Evolutionary conservation across 495 filamentous ascomycete species (phyloP).

Genomic region (Podospora comata): DNA sequence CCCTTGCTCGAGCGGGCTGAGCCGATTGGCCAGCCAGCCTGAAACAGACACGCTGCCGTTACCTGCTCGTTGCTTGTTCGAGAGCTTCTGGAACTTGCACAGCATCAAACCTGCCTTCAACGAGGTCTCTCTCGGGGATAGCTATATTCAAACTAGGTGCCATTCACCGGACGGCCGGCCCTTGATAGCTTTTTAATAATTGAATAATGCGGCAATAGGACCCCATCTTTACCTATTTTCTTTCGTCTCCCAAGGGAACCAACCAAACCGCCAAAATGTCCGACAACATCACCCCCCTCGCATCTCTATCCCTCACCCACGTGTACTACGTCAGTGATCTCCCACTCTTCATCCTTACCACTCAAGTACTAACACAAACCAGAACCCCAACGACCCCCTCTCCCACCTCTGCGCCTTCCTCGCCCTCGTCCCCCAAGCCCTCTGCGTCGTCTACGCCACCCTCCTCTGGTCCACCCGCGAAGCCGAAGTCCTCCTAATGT

Average conservation of each 20-base stretch:
- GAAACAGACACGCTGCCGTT: conserved; percentile 3
- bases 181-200: background rate
- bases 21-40: conserved; percentile 23
- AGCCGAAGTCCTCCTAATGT: conserved; percentile 84
- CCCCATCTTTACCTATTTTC: background rate
- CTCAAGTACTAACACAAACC: conserved; percentile 20
- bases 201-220: background rate
- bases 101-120: background rate
- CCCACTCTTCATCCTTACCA: background rate
- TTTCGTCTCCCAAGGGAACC: background rate
- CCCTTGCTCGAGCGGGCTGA: conserved; percentile 18
- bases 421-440: conserved; percentile 84
- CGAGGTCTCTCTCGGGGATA: background rate
- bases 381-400: conserved; percentile 84
- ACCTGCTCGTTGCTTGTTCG: background rate
- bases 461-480: conserved; percentile 88
- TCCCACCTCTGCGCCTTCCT: conserved; percentile 90
- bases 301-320: conserved; percentile 89
- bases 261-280: conserved; percentile 43
- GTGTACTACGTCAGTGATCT: conserved; percentile 77
- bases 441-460: conserved; percentile 85
- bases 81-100: conserved; percentile 1
- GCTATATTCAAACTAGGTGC: background rate
- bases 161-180: too few species aligned
- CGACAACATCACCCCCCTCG: conserved; percentile 63